Base-by-base conservation (phyloP, 1,284 basidiomycete genomes). In the Somion occarium region DNA sequence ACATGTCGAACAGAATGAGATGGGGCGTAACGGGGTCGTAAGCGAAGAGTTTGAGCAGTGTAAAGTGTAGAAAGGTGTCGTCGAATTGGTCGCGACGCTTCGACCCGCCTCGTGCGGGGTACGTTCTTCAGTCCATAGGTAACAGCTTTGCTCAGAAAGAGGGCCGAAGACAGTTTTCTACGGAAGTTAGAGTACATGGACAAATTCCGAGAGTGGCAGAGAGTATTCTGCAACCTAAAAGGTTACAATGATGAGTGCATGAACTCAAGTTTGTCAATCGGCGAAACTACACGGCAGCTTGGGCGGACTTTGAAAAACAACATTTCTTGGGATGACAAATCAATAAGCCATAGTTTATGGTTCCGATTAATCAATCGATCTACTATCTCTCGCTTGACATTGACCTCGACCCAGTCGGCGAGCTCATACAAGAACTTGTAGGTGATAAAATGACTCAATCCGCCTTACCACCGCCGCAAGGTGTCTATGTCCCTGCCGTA, bases 401-500 rank as follows among this genome's bases (percentile, higher is more conserved):
- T 7, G 30, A 34, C 30, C 7, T 15, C 30, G 15, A 34, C n/a
- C n/a, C n/a, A n/a, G n/a, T n/a, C n/a, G n/a, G n/a, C n/a, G n/a
- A n/a, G n/a, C n/a, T n/a, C n/a, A n/a, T n/a, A n/a, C n/a, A n/a
- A n/a, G n/a, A n/a, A n/a, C n/a, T n/a, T n/a, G n/a, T n/a, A n/a
- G n/a, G n/a, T n/a, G n/a, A n/a, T n/a, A n/a, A n/a, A n/a, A n/a
- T n/a, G n/a, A n/a, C n/a, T n/a, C n/a, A n/a, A n/a, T n/a, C n/a
- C n/a, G n/a, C 59, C 44, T 52, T 52, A 12, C 67, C 71, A 30
- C 84, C 84, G 27, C 82, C 83, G 1, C 67, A 77, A 27, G 85
- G 85, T 3, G 72, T 84, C 56, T 89, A 88, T 64, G 86, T 88
- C 48, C 87, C 89, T 19, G 80, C 87, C 5, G 83, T 90, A 41